These are phyloP conservation scores for Serendipita indica DNA, from an alignment of 768 basidiomycete species.

Conservation along the genomic window DNA sequence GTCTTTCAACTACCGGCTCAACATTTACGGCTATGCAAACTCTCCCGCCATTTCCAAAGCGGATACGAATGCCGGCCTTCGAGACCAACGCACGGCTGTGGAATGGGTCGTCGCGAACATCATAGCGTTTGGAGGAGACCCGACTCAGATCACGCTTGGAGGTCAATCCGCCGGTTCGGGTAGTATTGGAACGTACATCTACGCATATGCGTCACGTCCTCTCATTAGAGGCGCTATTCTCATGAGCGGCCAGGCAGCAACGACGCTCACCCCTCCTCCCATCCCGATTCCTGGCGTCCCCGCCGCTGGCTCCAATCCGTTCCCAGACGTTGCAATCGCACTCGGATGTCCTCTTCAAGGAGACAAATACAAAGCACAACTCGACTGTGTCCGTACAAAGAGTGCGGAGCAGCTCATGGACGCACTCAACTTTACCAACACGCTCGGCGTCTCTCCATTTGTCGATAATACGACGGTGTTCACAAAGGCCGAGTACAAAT, in stretches of 20 bases:
- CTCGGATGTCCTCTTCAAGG: neutral
- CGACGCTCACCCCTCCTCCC: neutral
- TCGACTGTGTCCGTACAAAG: neutral
- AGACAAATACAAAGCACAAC: neutral
- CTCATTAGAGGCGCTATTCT: neutral
- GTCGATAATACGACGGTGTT: neutral
- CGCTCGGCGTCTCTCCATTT: neutral
- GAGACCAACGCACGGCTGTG: constrained; percentile 45
- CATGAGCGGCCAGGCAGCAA: neutral
- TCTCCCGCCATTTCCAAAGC: constrained; percentile 22
- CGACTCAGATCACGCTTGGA: constrained; percentile 28
- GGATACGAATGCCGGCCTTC: constrained; percentile 44
- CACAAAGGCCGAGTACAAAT: neutral
- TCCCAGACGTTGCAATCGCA: neutral
- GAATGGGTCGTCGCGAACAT: constrained; percentile 50
- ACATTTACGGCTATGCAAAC: constrained; percentile 42
- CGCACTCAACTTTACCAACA: neutral
- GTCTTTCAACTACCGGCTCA: constrained; percentile 35
- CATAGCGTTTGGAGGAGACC: constrained; percentile 48
- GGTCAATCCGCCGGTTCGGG: neutral
- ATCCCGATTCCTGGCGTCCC: neutral
- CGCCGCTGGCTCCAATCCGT: neutral
- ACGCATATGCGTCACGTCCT: neutral
- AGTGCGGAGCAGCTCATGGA: neutral
- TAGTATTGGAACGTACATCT: neutral